phyloP scores from a whole-genome alignment of 1,139 yeast species.

The Groenewaldozyma sp. region DNA sequence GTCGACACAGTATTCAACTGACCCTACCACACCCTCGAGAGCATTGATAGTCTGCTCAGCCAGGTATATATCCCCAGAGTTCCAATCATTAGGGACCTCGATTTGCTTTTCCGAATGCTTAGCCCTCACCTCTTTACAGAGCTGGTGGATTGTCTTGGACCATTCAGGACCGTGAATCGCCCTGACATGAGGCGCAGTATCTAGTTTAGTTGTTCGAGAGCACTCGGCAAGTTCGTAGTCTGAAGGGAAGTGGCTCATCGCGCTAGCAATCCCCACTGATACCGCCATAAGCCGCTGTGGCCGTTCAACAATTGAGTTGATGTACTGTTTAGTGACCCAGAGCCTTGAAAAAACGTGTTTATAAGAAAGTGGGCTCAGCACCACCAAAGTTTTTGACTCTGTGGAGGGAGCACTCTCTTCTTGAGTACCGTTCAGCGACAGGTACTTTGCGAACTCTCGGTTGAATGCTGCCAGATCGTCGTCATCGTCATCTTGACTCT shows the following conservation, averaged over 20 bases:
- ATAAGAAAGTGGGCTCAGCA: slow-evolving; percentile 28
- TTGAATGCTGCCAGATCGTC: slow-evolving; percentile 8
- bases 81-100: slow-evolving; percentile 80
- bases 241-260: slow-evolving; percentile 60
- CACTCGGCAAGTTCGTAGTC: slow-evolving; percentile 47
- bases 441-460: slow-evolving; percentile 5
- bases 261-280: slow-evolving; percentile 70
- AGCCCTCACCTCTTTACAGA: slow-evolving; percentile 51
- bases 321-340: slow-evolving; percentile 66
- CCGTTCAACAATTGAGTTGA: slow-evolving; percentile 68
- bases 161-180: slow-evolving; percentile 70
- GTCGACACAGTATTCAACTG: slow-evolving; percentile 68
- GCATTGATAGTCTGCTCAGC: slow-evolving; percentile 63
- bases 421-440: slow-evolving; percentile 3
- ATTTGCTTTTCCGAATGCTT: slow-evolving; percentile 47
- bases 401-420: slow-evolving; percentile 1
- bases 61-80: slow-evolving; percentile 73
- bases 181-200: slow-evolving; percentile 47
- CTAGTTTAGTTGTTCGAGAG: slow-evolving; percentile 39
- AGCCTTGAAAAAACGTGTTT: slow-evolving; percentile 62
- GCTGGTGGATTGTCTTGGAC: slow-evolving; percentile 52
- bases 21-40: slow-evolving; percentile 70
- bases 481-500: not conserved
- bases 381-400: slow-evolving; percentile 16
- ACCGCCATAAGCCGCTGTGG: slow-evolving; percentile 75